phyloP scores from a whole-genome alignment of 2,329 filamentous ascomycete species.

The Exserohilum turcica region DNA sequence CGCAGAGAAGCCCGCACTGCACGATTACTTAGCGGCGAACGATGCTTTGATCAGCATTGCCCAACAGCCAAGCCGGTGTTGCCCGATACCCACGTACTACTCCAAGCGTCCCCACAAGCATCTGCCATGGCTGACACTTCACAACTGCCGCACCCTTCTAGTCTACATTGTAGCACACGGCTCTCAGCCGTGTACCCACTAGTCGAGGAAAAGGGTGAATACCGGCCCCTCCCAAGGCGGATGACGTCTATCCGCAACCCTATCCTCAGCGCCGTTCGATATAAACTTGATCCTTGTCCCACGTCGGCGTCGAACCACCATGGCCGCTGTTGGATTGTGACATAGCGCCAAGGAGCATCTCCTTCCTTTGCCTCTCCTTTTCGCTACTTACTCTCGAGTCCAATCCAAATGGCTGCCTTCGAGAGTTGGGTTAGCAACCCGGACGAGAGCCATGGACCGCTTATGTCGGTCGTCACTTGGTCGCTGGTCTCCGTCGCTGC shows the following conservation, averaged over 20 bases:
- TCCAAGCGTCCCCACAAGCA: slow-evolving; percentile 8
- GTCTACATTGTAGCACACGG: neutral
- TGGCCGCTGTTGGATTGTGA: slow-evolving; percentile 2
- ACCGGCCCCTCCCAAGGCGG: slow-evolving; percentile 3
- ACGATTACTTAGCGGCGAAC: slow-evolving; percentile 2
- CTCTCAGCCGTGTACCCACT: slow-evolving; percentile 4
- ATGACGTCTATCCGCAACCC: slow-evolving; percentile 1
- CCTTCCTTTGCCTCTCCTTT: slow-evolving; percentile 1
- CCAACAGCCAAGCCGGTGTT: slow-evolving; percentile 3
- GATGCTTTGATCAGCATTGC: neutral
- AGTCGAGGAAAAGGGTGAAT: slow-evolving; percentile 6
- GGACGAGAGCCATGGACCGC: slow-evolving; percentile 13
- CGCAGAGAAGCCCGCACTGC: slow-evolving; percentile 2
- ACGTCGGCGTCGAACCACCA: slow-evolving; percentile 1
- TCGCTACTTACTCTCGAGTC: neutral
- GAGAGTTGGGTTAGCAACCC: slow-evolving; percentile 17
- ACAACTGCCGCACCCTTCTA: slow-evolving; percentile 5
- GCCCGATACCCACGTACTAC: slow-evolving; percentile 2
- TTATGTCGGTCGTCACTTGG: slow-evolving; percentile 17
- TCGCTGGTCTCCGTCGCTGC: slow-evolving; percentile 12
- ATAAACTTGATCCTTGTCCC: slow-evolving; percentile 12
- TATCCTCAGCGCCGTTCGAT: neutral
- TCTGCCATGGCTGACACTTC: neutral
- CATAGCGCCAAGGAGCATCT: slow-evolving; percentile 3
- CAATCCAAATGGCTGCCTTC: slow-evolving; percentile 2